phyloP scores from a whole-genome alignment of 768 basidiomycete genomes.

The Phlebiopsis gigantea region DNA sequence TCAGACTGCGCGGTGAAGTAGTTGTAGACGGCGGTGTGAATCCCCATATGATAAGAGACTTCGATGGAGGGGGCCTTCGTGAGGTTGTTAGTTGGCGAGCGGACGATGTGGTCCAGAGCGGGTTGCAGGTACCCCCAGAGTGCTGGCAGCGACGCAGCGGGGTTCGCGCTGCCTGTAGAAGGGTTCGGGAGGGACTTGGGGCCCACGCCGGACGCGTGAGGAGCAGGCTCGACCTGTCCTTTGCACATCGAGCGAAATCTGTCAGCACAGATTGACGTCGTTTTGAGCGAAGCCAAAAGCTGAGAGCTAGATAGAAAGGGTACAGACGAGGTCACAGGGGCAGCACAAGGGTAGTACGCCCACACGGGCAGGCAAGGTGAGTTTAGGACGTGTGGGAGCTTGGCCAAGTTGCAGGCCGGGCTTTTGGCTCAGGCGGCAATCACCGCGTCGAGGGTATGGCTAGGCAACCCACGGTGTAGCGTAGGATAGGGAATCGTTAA shows the following conservation, averaged over 20 bases:
- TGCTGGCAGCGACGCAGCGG: constrained; percentile 63
- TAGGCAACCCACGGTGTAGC: too few species aligned
- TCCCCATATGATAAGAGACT: constrained; percentile 66
- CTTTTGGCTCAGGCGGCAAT: too few species aligned
- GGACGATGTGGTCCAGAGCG: constrained; percentile 72
- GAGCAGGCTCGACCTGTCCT: not conserved
- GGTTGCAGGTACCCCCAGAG: constrained; percentile 75
- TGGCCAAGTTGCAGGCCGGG: too few species aligned
- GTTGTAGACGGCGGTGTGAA: constrained; percentile 80
- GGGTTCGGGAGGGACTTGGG: constrained; percentile 24
- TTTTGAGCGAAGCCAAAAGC: not conserved
- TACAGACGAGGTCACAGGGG: not conserved
- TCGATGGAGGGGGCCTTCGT: constrained; percentile 68
- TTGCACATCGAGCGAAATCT: not conserved
- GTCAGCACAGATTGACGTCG: not conserved
- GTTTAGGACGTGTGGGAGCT: too few species aligned
- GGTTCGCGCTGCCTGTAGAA: constrained; percentile 52
- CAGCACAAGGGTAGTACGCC: not conserved
- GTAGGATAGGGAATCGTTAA: too few species aligned
- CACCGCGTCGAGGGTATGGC: too few species aligned
- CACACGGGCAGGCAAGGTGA: not conserved
- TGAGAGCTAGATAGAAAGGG: not conserved
- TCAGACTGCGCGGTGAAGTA: constrained; percentile 51
- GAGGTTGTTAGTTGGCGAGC: constrained; percentile 54
- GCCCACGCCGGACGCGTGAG: not conserved